These are phyloP conservation scores for Eucalyptus pauciflora DNA, from an alignment of 345 rosid genomes.

Conservation along the genomic window DNA sequence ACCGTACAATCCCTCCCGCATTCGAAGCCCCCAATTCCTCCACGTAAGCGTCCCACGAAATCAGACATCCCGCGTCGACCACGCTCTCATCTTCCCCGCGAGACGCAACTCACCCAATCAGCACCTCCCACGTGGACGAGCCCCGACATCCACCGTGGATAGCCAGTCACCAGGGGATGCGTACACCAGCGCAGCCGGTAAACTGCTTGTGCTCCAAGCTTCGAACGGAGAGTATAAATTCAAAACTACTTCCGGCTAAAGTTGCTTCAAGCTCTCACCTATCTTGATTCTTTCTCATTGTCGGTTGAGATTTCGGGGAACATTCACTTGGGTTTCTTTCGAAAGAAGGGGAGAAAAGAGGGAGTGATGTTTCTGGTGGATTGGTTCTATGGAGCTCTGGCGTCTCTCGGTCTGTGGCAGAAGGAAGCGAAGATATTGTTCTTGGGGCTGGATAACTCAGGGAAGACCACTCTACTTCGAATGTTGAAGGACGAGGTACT, in stretches of 20 bases:
- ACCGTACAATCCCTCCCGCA: background rate
- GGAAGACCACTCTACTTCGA: conserved; percentile 3
- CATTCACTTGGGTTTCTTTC: background rate
- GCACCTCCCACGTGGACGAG: background rate
- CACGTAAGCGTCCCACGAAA: too few species aligned
- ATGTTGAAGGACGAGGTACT: conserved; percentile 1
- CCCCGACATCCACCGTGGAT: background rate
- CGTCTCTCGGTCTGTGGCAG: background rate
- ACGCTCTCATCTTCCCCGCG: background rate
- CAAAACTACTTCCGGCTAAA: background rate
- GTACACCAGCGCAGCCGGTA: background rate
- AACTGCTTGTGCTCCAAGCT: background rate
- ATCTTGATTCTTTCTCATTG: background rate
- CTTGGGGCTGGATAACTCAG: conserved; percentile 1
- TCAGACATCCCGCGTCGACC: background rate
- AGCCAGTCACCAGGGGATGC: background rate
- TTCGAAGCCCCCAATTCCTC: background rate
- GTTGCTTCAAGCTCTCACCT: background rate
- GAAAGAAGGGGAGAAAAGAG: fast-evolving
- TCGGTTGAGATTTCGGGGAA: background rate
- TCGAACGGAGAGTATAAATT: background rate
- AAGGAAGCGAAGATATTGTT: background rate
- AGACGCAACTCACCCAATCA: background rate
- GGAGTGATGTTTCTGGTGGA: background rate
- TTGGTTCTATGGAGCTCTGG: background rate